These are phyloP conservation scores for Naegleria lovaniensis DNA, from an alignment of 208 protist genomes.

Conservation along the genomic window DNA sequence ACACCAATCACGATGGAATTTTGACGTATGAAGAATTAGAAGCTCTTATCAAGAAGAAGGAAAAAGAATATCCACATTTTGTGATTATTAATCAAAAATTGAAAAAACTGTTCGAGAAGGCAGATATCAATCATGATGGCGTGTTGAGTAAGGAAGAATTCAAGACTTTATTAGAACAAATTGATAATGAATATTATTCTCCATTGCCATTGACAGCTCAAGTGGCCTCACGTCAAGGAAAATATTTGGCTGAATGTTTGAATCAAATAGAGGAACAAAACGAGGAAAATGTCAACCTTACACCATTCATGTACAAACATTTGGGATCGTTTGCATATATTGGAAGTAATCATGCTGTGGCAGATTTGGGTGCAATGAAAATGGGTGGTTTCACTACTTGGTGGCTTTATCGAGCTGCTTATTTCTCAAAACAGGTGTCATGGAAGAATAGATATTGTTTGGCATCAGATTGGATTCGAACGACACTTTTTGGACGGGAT, in stretches of 20 bases:
- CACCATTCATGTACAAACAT: neutral
- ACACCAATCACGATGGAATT: neutral
- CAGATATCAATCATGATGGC: neutral
- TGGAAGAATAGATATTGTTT: conserved; percentile 15
- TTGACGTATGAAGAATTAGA: neutral
- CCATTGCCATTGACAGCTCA: neutral
- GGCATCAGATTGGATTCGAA: neutral
- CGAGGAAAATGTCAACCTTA: neutral
- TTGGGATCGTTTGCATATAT: neutral
- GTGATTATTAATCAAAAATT: neutral
- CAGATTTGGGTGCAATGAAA: neutral
- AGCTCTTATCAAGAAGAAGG: neutral
- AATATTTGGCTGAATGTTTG: neutral
- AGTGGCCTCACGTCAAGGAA: neutral
- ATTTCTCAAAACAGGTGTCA: neutral
- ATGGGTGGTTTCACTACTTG: neutral
- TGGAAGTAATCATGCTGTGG: neutral
- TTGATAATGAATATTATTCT: neutral
- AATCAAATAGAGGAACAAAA: neutral
- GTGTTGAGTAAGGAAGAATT: neutral
- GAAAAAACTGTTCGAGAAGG: neutral
- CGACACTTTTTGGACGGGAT: neutral
- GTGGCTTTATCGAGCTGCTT: neutral
- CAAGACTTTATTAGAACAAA: neutral
- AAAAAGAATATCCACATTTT: neutral